Conservation (phyloP, 2,329 filamentous ascomycete genomes). For the Hymenoscyphus linearis region DNA sequence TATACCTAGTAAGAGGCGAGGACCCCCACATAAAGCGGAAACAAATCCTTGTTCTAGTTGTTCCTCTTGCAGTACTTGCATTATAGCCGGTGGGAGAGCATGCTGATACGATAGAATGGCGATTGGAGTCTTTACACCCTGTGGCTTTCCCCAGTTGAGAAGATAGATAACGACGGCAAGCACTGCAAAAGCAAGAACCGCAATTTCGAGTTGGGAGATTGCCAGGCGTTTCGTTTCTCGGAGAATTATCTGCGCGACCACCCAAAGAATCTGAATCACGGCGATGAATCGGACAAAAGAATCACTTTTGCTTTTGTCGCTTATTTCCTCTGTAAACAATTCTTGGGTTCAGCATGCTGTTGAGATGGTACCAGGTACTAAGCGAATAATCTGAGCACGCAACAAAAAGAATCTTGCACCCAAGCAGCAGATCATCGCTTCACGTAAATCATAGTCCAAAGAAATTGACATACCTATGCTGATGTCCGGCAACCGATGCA, state of each 20-base stretch:
- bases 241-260: constrained; percentile 5
- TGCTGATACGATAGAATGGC: background rate
- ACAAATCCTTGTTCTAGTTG: too few species aligned
- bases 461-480: background rate
- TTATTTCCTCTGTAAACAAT: constrained; percentile 39
- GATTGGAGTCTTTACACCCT: constrained; percentile 6
- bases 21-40: too few species aligned
- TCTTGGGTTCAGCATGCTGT: too few species aligned
- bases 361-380: background rate
- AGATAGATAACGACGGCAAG: constrained; percentile 10
- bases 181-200: constrained; percentile 9
- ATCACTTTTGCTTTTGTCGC: constrained; percentile 37
- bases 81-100: background rate
- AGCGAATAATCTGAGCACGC: too few species aligned
- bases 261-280: constrained; percentile 15
- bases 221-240: constrained; percentile 2
- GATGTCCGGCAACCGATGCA: too few species aligned
- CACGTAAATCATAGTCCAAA: too few species aligned
- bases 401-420: too few species aligned
- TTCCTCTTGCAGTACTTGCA: too few species aligned
- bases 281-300: constrained; percentile 7
- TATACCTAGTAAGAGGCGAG: too few species aligned
- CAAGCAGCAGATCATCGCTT: too few species aligned
- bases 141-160: constrained; percentile 12
- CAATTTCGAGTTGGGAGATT: constrained; percentile 16